phyloP scores from a whole-genome alignment of 2,329 filamentous ascomycete genomes.

The Volutella citrinella region DNA sequence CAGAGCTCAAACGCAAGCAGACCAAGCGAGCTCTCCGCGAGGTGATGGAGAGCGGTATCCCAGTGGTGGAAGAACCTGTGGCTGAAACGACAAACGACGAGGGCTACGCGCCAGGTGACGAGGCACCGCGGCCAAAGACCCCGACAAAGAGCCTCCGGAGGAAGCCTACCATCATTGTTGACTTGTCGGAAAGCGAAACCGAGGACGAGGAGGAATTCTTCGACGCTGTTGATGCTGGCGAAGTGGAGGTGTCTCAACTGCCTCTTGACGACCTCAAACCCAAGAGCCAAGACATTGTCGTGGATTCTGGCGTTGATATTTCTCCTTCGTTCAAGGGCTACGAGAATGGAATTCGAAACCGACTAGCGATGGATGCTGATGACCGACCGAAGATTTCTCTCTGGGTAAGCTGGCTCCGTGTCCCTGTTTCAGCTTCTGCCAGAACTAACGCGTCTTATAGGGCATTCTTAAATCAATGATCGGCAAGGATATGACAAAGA shows the following conservation, averaged over 20 bases:
- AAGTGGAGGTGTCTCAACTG: slow-evolving; percentile 76
- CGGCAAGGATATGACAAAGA: slow-evolving; percentile 99
- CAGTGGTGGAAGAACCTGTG: slow-evolving; percentile 23
- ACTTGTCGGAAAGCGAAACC: slow-evolving; percentile 76
- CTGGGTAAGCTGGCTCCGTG: slow-evolving; percentile 87
- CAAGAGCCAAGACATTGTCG: slow-evolving; percentile 40
- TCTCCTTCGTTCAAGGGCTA: slow-evolving; percentile 82
- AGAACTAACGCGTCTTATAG: slow-evolving; percentile 54
- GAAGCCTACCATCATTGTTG: slow-evolving; percentile 66
- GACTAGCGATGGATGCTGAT: slow-evolving; percentile 85
- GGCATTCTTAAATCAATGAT: slow-evolving; percentile 99
- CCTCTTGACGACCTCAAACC: slow-evolving; percentile 46
- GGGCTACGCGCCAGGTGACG: slow-evolving; percentile 8
- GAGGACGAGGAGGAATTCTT: slow-evolving; percentile 93
- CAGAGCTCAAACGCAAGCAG: slow-evolving; percentile 83
- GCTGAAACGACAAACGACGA: slow-evolving; percentile 31
- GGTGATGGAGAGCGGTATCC: slow-evolving; percentile 61
- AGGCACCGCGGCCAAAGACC: slow-evolving; percentile 31
- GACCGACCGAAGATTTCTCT: slow-evolving; percentile 91
- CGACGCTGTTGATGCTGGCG: slow-evolving; percentile 90
- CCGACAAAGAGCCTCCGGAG: slow-evolving; percentile 42
- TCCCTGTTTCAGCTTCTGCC: too few species aligned
- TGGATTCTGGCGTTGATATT: slow-evolving; percentile 58
- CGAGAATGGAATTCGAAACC: slow-evolving; percentile 78
- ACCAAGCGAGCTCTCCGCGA: slow-evolving; percentile 89